These are phyloP conservation scores for Hypericum perforatum DNA, from an alignment of 345 rosid genomes.

Conservation along the genomic window DNA sequence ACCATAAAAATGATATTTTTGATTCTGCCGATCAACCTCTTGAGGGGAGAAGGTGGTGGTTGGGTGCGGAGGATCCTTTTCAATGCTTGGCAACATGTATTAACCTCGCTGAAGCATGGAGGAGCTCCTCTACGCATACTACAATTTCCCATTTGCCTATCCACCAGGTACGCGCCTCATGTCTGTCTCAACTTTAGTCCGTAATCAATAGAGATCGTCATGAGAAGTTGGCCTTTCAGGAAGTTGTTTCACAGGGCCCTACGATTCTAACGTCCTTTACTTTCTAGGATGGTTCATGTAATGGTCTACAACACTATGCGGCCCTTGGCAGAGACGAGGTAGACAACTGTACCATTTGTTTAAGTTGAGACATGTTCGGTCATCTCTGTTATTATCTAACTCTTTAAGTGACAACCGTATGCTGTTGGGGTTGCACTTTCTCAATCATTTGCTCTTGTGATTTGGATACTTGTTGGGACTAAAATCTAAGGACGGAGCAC, in stretches of 20 bases:
- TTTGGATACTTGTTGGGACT: too few relatives aligned
- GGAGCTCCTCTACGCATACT: conserved; percentile 71
- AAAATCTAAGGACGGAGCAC: too few relatives aligned
- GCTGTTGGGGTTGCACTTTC: conserved; percentile 1
- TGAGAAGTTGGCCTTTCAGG: not conserved
- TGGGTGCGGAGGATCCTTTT: conserved; percentile 91
- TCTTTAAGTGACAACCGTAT: too few relatives aligned
- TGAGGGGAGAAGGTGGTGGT: conserved; percentile 96
- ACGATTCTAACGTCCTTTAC: conserved; percentile 12
- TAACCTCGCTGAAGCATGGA: conserved; percentile 79
- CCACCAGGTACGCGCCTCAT: conserved; percentile 59
- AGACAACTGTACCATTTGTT: conserved; percentile 16
- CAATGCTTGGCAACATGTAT: conserved; percentile 92
- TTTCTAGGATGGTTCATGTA: conserved; percentile 97
- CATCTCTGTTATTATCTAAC: not conserved
- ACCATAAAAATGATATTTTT: conserved; percentile 75
- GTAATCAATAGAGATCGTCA: not conserved
- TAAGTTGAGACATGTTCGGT: not conserved
- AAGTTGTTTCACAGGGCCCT: not conserved
- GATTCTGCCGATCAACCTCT: conserved; percentile 93
- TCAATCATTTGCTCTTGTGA: conserved; percentile 1
- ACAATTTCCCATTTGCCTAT: conserved; percentile 71
- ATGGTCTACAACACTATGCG: conserved; percentile 99
- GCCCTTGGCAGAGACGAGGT: conserved; percentile 99
- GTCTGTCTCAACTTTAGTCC: not conserved